Evolutionary conservation across 169 alveolate genomes (phyloP).

Genomic region (Hammondia hammondi): DNA sequence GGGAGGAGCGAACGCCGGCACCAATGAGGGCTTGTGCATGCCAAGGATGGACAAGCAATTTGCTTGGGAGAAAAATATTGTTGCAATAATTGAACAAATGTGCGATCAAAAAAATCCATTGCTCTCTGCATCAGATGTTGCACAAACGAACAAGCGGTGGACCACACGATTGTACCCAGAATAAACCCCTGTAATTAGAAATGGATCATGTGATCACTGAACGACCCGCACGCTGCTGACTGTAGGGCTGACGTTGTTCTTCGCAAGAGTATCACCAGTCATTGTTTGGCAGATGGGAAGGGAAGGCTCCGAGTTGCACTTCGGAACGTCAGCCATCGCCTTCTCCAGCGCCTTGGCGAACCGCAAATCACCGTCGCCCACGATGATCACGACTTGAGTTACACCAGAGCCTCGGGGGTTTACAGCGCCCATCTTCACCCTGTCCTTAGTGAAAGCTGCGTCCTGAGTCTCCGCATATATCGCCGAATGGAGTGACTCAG

Average conservation of each 20-base stretch:
- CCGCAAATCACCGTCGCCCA: not conserved
- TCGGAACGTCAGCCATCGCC: not conserved
- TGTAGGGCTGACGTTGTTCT: conserved; percentile 14
- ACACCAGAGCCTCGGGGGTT: conserved; percentile 9
- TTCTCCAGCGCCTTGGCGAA: not conserved
- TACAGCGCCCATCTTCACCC: not conserved
- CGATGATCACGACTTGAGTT: not conserved
- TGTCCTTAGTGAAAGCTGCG: not conserved
- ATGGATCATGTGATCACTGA: not conserved
- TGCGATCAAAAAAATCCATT: not conserved
- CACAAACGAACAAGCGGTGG: not conserved
- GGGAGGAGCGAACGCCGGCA: too few relatives aligned
- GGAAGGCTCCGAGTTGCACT: not conserved
- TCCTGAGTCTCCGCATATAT: not conserved
- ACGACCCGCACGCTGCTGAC: not conserved
- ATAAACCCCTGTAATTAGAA: not conserved
- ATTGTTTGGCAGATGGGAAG: not conserved
- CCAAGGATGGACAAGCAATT: too few relatives aligned
- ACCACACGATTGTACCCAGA: not conserved
- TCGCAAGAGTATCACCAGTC: not conserved
- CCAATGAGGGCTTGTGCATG: too few relatives aligned
- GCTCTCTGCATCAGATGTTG: not conserved
- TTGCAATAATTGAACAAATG: not conserved
- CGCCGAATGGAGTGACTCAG: not conserved
- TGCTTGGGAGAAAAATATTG: too few relatives aligned